Conservation (phyloP, 495 filamentous ascomycete genomes). For the Letharia columbiana region DNA sequence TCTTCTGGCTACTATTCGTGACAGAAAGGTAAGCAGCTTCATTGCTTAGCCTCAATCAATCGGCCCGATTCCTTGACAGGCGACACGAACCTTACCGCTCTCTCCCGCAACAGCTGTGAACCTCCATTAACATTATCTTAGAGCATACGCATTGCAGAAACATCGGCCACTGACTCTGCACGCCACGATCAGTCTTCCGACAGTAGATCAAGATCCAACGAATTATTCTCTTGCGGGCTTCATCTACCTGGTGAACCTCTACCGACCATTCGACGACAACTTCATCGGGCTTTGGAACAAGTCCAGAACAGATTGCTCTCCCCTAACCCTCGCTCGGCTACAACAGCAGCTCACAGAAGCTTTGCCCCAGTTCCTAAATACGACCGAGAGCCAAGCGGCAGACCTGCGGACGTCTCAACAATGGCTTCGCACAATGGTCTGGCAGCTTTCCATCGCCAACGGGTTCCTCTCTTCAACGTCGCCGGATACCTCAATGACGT, state of each 20-base stretch:
- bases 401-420: slow-evolving; percentile 67
- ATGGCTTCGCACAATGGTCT: slow-evolving; percentile 76
- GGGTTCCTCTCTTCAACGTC: slow-evolving; percentile 43
- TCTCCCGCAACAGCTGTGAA: neutral
- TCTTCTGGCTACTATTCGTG: slow-evolving; percentile 59
- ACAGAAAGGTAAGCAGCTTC: slow-evolving; percentile 42
- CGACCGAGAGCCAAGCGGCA: slow-evolving; percentile 57
- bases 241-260: slow-evolving; percentile 57
- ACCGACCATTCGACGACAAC: slow-evolving; percentile 61
- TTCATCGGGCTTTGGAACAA: slow-evolving; percentile 71
- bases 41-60: neutral
- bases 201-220: slow-evolving; percentile 41
- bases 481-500: slow-evolving; percentile 51
- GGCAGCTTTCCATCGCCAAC: slow-evolving; percentile 57
- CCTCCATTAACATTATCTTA: slow-evolving; percentile 23
- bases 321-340: slow-evolving; percentile 49
- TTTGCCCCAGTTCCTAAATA: slow-evolving; percentile 52
- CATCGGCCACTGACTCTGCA: slow-evolving; percentile 64
- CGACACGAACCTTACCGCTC: neutral
- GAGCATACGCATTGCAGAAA: slow-evolving; percentile 70
- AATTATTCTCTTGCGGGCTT: slow-evolving; percentile 45
- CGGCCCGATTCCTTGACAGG: neutral
- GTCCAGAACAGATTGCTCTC: slow-evolving; percentile 46
- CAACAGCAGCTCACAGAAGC: slow-evolving; percentile 60
- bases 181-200: slow-evolving; percentile 55